phyloP scores from a whole-genome alignment of 2,329 filamentous ascomycete species.

The Trichoderma koningii region DNA sequence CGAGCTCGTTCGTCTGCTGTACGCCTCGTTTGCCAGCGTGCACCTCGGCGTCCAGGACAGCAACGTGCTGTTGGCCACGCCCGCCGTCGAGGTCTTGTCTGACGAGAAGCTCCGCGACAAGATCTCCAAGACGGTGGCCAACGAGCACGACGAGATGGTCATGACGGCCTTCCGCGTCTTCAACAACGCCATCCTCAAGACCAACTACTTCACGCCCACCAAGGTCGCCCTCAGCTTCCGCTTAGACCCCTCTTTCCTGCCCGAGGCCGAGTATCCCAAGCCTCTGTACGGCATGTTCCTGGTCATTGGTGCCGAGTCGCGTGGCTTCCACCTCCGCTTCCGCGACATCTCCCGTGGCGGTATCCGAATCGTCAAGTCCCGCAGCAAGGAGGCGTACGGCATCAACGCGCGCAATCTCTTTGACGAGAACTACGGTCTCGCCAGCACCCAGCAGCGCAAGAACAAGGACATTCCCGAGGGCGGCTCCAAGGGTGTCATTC shows the following conservation, averaged over 20 bases:
- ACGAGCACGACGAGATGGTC: conserved; percentile 97
- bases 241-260: conserved; percentile 84
- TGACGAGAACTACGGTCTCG: conserved; percentile 97
- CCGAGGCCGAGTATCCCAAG: conserved; percentile 88
- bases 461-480: conserved; percentile 99
- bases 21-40: conserved; percentile 86
- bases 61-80: conserved; percentile 55
- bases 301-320: conserved; percentile 93
- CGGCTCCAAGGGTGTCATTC: conserved; percentile 95
- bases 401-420: conserved; percentile 97
- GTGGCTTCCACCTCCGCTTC: conserved; percentile 97
- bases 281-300: conserved; percentile 98
- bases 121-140: conserved; percentile 77
- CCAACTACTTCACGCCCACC: conserved; percentile 95
- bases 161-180: conserved; percentile 96
- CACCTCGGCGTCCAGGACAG: conserved; percentile 61
- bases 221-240: conserved; percentile 98
- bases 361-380: conserved; percentile 97
- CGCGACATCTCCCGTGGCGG: conserved; percentile 94
- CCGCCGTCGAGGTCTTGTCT: conserved; percentile 68
- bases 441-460: conserved; percentile 98
- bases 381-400: conserved; percentile 90
- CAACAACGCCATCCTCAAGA: conserved; percentile 92
- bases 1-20: conserved; percentile 80
- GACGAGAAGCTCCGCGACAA: conserved; percentile 72